These are phyloP conservation scores for Colletotrichum tofieldiae DNA, from an alignment of 2,329 filamentous ascomycete genomes.

Conservation along the genomic window DNA sequence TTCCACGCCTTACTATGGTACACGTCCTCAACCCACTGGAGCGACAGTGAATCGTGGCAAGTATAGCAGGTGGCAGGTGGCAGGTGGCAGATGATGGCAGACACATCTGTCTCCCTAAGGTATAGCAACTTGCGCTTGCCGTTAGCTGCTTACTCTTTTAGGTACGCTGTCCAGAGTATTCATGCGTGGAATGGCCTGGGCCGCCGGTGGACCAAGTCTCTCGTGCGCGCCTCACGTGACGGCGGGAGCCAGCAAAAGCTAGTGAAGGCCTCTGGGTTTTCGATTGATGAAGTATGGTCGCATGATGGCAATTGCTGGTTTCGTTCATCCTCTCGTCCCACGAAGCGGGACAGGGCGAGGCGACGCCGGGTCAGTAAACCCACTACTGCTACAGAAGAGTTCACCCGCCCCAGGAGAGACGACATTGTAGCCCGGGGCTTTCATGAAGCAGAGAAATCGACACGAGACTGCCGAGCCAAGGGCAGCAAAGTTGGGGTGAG, in stretches of 20 bases:
- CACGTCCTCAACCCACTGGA: not conserved
- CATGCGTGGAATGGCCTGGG: not conserved
- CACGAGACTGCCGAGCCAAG: constrained; percentile 11
- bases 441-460: constrained; percentile 3
- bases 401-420: constrained; percentile 20
- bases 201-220: not conserved
- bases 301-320: not conserved
- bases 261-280: not conserved
- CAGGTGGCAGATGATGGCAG: constrained; percentile 1
- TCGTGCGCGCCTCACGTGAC: not conserved
- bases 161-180: not conserved
- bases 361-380: not conserved
- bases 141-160: not conserved
- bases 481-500: not conserved
- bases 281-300: not conserved
- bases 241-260: not conserved
- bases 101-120: not conserved
- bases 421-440: constrained; percentile 1
- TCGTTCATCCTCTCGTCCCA: not conserved
- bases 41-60: not conserved
- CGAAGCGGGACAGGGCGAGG: not conserved
- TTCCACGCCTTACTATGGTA: not conserved
- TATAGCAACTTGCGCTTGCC: not conserved
- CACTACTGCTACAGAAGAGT: not conserved
- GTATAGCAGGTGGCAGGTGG: not conserved